Evolutionary conservation across 2,329 filamentous ascomycete genomes (phyloP), one percentile per base, ranked within the genome.

Genomic region (Curvularia hawaiiensis): DNA sequence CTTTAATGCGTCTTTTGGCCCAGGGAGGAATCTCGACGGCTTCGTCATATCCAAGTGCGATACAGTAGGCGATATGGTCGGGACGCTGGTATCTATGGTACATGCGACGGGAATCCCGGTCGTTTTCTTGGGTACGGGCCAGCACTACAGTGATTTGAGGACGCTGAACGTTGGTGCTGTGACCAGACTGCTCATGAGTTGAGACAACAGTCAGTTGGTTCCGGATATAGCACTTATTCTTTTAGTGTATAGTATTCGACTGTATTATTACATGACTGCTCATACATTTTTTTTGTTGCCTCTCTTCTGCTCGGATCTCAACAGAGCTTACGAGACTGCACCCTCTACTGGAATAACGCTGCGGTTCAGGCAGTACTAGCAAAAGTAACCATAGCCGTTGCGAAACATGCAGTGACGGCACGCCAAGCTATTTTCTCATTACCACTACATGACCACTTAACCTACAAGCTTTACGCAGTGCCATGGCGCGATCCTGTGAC

Each of bases 31-130:
- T 28, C 83, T 99, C 38, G 96, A 99, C 78, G 95, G 95, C 6
- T 99, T 99, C 78, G 97, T 99, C 74, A 97, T 99, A 68, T 94
- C 90, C 59, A 99, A 99, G 79, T 98, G 95, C 76, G 95, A 99
- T 79, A 99, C 95, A 0, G 96, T 99, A 38, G 96, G 95, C n/a
- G 94, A 97, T 79, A 98, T 98, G 93, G 92, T 97, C 43, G 92
- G 89, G 2, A 97, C 94, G 3, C 82, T 99, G 62, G 95, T 99
- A 61, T 97, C 91, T 75, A 94, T 99, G 82, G 94, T 99, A 39
- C 94, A 98, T 79, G 94, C 95, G 3, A 99, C 96, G 3, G 92
- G 94, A 28, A 96, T 99, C 45, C 96, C 96, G 0, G 92, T 99
- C 20, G 84, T 98, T 11, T 99, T 99, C 73, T 84, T 99, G 65